Percentiles rank a stretch among this genome's conserved stretches.
phyloP scores from a whole-genome alignment of 139 green algal species.

The Zygnema cylindricum region DNA sequence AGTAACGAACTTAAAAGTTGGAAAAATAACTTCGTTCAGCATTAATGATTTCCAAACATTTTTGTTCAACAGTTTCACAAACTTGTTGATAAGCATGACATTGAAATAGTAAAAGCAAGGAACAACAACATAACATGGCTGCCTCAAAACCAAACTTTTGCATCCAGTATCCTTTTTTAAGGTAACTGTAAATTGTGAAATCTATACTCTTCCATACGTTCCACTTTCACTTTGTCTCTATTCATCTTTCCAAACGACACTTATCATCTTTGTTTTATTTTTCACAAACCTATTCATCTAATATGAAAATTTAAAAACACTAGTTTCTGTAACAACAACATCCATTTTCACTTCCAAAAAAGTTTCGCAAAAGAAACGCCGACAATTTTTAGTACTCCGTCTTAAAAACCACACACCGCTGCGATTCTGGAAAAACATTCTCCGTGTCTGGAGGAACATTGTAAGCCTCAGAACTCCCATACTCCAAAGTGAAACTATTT shows the following conservation, averaged over 20 bases:
- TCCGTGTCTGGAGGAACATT: not conserved
- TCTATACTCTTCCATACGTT: not conserved
- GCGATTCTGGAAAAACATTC: not conserved
- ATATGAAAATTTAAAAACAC: not conserved
- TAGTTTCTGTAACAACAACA: not conserved
- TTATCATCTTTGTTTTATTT: not conserved
- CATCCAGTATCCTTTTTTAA: not conserved
- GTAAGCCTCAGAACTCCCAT: not conserved
- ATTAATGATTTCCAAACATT: no score
- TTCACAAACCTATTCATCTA: not conserved
- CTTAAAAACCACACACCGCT: not conserved
- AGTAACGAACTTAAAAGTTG: slow-evolving; percentile 16
- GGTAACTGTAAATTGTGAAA: not conserved
- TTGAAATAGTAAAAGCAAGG: no score
- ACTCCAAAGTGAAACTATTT: not conserved
- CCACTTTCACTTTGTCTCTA: not conserved
- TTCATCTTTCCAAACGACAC: not conserved
- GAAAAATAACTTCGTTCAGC: not conserved
- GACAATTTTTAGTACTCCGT: not conserved
- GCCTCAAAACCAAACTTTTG: not conserved
- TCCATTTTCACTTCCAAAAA: not conserved
- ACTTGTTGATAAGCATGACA: not conserved
- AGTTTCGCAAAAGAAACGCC: not conserved
- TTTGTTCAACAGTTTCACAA: not conserved
- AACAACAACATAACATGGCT: no score